Percentiles rank a stretch among this genome's conserved stretches.
These are phyloP conservation scores for Lomentospora prolificans DNA, from an alignment of 2,329 filamentous ascomycete species.

Conservation along the genomic window DNA sequence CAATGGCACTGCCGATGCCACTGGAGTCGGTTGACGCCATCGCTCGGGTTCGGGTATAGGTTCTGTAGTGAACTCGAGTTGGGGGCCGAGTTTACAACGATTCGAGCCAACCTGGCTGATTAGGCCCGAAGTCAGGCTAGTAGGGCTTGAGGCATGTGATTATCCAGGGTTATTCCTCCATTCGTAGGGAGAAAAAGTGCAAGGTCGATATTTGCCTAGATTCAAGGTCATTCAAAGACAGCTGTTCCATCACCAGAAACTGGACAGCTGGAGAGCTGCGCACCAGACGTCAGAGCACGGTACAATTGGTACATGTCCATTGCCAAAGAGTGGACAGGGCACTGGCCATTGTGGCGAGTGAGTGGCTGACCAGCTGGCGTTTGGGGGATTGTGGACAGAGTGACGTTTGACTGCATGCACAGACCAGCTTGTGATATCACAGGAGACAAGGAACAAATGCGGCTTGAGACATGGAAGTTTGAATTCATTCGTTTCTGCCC, in stretches of 20 bases:
- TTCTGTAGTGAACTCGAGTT: neutral
- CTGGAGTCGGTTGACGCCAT: slow-evolving; percentile 22
- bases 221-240: neutral
- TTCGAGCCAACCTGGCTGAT: neutral
- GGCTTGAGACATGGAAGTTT: too few relatives aligned
- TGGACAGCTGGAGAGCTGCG: slow-evolving; percentile 1
- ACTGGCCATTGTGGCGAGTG: neutral
- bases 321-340: too few relatives aligned
- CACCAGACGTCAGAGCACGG: neutral
- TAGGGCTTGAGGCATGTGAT: neutral
- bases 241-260: neutral
- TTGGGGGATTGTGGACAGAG: too few relatives aligned
- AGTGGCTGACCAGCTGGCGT: too few relatives aligned
- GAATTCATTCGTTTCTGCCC: too few relatives aligned
- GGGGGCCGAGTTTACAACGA: neutral
- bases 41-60: slow-evolving; percentile 4
- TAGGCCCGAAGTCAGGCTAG: neutral
- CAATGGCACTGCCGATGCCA: slow-evolving; percentile 26
- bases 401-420: too few relatives aligned
- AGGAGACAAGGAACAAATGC: too few relatives aligned
- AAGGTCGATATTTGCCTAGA: neutral
- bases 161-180: neutral
- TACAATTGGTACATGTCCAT: too few relatives aligned
- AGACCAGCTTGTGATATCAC: too few relatives aligned
- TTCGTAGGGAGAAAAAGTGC: neutral